These are phyloP conservation scores for Colletotrichum karsti DNA, from an alignment of 2,329 filamentous ascomycete genomes.

Conservation along the genomic window DNA sequence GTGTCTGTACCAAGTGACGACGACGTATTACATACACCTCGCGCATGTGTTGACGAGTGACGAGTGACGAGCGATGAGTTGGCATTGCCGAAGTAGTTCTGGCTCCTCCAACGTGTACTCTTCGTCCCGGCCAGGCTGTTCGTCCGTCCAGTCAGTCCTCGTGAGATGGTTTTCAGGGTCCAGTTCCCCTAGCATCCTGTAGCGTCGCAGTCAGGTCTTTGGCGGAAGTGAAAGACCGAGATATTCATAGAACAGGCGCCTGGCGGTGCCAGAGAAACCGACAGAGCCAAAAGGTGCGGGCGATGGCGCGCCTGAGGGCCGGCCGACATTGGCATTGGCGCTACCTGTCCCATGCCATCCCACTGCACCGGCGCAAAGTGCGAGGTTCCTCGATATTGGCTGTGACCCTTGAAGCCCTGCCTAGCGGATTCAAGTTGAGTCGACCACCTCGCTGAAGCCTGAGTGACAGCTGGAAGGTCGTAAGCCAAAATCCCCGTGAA, in stretches of 20 bases:
- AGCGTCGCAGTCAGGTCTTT: slow-evolving; percentile 10
- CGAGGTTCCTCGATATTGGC: not conserved
- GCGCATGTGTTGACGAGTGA: not conserved
- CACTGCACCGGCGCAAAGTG: not conserved
- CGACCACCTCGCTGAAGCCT: not conserved
- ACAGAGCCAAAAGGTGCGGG: not conserved
- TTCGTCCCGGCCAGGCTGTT: not conserved
- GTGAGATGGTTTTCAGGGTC: slow-evolving; percentile 24
- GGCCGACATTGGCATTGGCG: not conserved
- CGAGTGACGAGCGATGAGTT: slow-evolving; percentile 13
- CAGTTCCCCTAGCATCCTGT: slow-evolving; percentile 1
- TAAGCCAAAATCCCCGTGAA: slow-evolving; percentile 3
- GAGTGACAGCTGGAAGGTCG: not conserved
- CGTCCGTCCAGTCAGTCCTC: slow-evolving; percentile 4
- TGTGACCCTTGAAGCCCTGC: not conserved
- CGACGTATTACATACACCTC: not conserved
- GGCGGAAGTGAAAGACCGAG: slow-evolving; percentile 14
- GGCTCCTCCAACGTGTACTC: not conserved
- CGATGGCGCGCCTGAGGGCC: not conserved
- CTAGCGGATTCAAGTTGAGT: not conserved
- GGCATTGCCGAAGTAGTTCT: slow-evolving; percentile 9
- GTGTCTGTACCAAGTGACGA: not conserved
- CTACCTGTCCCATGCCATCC: not conserved
- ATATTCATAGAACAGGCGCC: slow-evolving; percentile 28
- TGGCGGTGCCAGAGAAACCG: not conserved